These are phyloP conservation scores for Crepidotus variabilis DNA, from an alignment of 768 basidiomycete species.

Conservation along the genomic window DNA sequence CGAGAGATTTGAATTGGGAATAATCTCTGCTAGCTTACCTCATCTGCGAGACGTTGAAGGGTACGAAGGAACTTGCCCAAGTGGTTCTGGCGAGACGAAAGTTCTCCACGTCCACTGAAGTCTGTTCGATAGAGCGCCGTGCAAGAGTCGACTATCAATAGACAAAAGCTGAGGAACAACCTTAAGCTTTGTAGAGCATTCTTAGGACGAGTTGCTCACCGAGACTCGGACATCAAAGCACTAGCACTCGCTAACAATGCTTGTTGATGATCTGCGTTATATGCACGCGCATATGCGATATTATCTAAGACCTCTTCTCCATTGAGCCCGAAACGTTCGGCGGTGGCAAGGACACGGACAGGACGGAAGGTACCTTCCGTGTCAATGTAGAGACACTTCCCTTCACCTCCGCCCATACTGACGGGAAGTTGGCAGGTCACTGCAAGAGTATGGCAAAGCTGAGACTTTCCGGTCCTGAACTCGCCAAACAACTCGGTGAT, in stretches of 20 bases:
- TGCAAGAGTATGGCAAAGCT: slow-evolving; percentile 96
- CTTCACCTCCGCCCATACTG: slow-evolving; percentile 98
- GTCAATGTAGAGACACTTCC: slow-evolving; percentile 98
- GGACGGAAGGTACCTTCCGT: slow-evolving; percentile 99
- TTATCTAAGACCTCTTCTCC: slow-evolving; percentile 98
- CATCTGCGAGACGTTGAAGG: slow-evolving; percentile 90
- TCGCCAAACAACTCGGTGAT: slow-evolving; percentile 99
- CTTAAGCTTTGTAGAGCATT: background rate
- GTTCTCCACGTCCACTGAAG: slow-evolving; percentile 91
- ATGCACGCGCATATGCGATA: slow-evolving; percentile 96
- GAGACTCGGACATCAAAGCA: slow-evolving; percentile 98
- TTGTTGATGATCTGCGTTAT: slow-evolving; percentile 97
- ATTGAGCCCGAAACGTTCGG: slow-evolving; percentile 94
- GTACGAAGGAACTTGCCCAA: slow-evolving; percentile 94
- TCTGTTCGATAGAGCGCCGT: slow-evolving; percentile 95
- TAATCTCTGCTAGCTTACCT: slow-evolving; percentile 46
- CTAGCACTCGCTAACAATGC: slow-evolving; percentile 87
- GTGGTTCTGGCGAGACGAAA: slow-evolving; percentile 93
- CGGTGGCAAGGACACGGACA: slow-evolving; percentile 88
- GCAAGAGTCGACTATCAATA: slow-evolving; percentile 95
- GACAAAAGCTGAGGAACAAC: slow-evolving; percentile 69
- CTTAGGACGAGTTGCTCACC: slow-evolving; percentile 42
- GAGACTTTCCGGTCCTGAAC: slow-evolving; percentile 97
- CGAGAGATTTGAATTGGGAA: slow-evolving; percentile 8
- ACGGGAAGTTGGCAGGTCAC: slow-evolving; percentile 98